phyloP scores from a whole-genome alignment of 495 filamentous ascomycete genomes.

The Lasiosphaeriaceae sp. region DNA sequence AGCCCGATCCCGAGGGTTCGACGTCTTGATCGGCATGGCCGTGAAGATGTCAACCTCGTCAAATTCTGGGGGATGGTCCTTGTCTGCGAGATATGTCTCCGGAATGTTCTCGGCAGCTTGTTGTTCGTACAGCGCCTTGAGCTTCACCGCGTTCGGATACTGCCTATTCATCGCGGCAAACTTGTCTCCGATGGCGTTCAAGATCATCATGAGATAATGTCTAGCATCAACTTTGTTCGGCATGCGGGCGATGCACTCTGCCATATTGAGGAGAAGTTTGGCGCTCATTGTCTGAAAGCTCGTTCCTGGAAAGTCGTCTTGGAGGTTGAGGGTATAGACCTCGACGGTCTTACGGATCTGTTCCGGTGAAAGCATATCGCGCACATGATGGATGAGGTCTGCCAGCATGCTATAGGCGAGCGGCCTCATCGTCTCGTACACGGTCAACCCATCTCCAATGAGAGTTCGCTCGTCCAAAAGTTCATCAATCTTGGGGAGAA shows the following conservation, averaged over 20 bases:
- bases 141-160: slow-evolving; percentile 88
- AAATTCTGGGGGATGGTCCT: slow-evolving; percentile 79
- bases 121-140: slow-evolving; percentile 67
- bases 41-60: slow-evolving; percentile 97
- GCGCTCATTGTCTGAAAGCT: slow-evolving; percentile 99
- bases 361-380: slow-evolving; percentile 73
- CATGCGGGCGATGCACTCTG: slow-evolving; percentile 90
- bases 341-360: slow-evolving; percentile 94
- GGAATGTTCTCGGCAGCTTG: slow-evolving; percentile 62
- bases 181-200: slow-evolving; percentile 96
- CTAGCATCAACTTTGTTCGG: slow-evolving; percentile 88
- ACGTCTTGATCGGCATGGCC: slow-evolving; percentile 93
- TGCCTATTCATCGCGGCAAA: slow-evolving; percentile 98
- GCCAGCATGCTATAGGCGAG: slow-evolving; percentile 98
- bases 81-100: slow-evolving; percentile 81
- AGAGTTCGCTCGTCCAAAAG: slow-evolving; percentile 88
- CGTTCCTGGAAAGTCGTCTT: slow-evolving; percentile 93
- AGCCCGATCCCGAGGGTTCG: slow-evolving; percentile 84
- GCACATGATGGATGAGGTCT: slow-evolving; percentile 95
- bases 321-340: slow-evolving; percentile 94
- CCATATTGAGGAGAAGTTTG: slow-evolving; percentile 94
- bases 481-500: slow-evolving; percentile 90
- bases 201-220: slow-evolving; percentile 93
- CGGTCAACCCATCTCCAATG: slow-evolving; percentile 92
- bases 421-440: slow-evolving; percentile 94